Percentiles rank a stretch among this genome's conserved stretches.
Conservation (phyloP, 768 basidiomycete genomes). For the Russula ochroleuca region DNA sequence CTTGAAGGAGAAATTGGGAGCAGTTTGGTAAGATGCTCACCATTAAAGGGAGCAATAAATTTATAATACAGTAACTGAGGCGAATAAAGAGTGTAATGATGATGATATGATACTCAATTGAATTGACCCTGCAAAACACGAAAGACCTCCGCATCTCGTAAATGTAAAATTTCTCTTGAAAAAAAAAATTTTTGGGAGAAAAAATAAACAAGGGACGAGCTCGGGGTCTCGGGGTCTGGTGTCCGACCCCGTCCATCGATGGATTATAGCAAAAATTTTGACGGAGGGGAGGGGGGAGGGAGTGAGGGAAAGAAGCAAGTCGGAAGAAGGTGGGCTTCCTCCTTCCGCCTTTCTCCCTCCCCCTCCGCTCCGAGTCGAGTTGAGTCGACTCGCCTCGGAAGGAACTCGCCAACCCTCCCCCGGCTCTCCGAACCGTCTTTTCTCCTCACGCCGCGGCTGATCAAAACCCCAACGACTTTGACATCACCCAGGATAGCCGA, state of each 20-base stretch:
- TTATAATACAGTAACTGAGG: neutral
- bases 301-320: neutral
- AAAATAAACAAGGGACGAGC: neutral
- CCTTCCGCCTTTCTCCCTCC: neutral
- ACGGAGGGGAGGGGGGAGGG: neutral
- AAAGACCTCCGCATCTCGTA: neutral
- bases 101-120: neutral
- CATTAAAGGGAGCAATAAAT: neutral
- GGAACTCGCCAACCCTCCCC: no score
- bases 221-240: neutral
- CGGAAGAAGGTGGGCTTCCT: neutral
- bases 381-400: no score
- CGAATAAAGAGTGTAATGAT: neutral
- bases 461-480: slow-evolving; percentile 9
- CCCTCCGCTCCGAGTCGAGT: neutral
- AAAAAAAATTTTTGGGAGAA: neutral
- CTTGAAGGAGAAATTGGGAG: neutral
- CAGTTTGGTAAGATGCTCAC: neutral
- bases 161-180: neutral
- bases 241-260: neutral
- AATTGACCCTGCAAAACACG: neutral
- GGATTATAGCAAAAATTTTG: neutral
- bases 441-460: slow-evolving; percentile 14
- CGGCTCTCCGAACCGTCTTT: no score
- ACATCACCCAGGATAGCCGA: slow-evolving; percentile 14